Evolutionary conservation across 169 alveolate species (phyloP).

Genomic region (Plasmodium inui): DNA sequence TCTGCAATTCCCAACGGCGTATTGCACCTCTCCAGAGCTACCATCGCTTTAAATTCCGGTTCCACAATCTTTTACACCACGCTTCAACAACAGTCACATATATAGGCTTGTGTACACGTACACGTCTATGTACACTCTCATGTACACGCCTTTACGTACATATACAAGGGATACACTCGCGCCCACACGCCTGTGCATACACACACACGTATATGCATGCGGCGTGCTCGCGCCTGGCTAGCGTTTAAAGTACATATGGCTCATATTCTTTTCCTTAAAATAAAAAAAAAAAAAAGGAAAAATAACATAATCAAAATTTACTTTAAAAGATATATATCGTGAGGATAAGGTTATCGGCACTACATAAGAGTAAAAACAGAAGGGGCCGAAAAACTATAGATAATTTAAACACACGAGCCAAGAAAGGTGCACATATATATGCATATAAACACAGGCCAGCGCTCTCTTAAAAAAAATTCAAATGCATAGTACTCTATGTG

Average conservation of each 20-base stretch:
- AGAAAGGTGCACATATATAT: slow-evolving; percentile 12
- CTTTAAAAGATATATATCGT: slow-evolving; percentile 3
- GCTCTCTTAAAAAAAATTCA: not conserved
- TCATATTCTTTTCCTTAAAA: not conserved
- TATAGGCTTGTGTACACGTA: not conserved
- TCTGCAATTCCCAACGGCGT: not conserved
- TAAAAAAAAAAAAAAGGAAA: not conserved
- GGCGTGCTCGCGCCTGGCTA: not conserved
- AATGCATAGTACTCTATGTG: slow-evolving; percentile 31
- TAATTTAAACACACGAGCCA: slow-evolving; percentile 52
- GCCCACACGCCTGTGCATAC: not conserved
- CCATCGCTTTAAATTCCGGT: not conserved
- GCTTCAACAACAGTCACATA: not conserved
- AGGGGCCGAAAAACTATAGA: slow-evolving; percentile 19
- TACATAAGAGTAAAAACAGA: slow-evolving; percentile 9
- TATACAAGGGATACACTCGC: not conserved
- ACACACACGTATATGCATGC: not conserved
- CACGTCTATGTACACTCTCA: not conserved
- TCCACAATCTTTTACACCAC: not conserved
- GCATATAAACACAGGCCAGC: not conserved
- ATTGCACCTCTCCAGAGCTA: not conserved
- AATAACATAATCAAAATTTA: not conserved
- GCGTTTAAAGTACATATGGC: not conserved
- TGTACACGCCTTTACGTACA: not conserved
- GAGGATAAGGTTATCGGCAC: not conserved